These are phyloP conservation scores for Neurospora sp. DNA, from an alignment of 495 filamentous ascomycete species.

Conservation along the genomic window DNA sequence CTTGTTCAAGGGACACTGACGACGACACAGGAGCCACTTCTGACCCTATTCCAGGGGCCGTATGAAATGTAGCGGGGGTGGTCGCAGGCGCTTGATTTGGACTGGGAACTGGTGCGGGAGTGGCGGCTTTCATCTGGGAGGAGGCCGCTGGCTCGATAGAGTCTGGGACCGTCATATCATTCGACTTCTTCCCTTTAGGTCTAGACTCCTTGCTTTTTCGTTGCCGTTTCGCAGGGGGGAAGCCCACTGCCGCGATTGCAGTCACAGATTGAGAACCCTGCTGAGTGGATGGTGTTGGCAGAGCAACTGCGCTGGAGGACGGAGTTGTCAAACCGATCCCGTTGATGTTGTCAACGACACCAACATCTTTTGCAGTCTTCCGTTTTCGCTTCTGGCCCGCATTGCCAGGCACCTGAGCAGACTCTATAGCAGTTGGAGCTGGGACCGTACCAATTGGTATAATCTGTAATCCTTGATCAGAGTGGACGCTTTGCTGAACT, in stretches of 20 bases:
- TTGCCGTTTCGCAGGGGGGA: slow-evolving; percentile 17
- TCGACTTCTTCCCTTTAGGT: slow-evolving; percentile 1
- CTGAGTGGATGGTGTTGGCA: not conserved
- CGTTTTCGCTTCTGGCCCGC: slow-evolving; percentile 19
- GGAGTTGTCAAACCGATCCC: not conserved
- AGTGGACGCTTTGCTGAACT: not conserved
- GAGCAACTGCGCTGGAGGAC: not conserved
- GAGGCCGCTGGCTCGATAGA: not conserved
- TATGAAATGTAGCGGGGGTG: not conserved
- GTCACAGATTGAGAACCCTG: not conserved
- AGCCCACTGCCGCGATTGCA: not conserved
- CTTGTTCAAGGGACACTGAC: slow-evolving; percentile 5
- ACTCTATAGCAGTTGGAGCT: slow-evolving; percentile 2
- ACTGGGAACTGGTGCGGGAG: not conserved
- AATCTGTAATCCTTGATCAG: slow-evolving; percentile 1
- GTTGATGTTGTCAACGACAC: not conserved
- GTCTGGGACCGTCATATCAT: not conserved
- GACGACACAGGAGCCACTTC: not conserved
- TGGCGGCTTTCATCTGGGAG: not conserved
- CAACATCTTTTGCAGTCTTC: slow-evolving; percentile 8
- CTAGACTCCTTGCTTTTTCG: slow-evolving; percentile 15
- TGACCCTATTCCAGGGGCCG: not conserved
- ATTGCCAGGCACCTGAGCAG: not conserved
- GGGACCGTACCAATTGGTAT: slow-evolving; percentile 2
- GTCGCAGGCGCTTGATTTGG: not conserved